Evolutionary conservation across 768 basidiomycete genomes (phyloP).

Genomic region (Suillus lakei): DNA sequence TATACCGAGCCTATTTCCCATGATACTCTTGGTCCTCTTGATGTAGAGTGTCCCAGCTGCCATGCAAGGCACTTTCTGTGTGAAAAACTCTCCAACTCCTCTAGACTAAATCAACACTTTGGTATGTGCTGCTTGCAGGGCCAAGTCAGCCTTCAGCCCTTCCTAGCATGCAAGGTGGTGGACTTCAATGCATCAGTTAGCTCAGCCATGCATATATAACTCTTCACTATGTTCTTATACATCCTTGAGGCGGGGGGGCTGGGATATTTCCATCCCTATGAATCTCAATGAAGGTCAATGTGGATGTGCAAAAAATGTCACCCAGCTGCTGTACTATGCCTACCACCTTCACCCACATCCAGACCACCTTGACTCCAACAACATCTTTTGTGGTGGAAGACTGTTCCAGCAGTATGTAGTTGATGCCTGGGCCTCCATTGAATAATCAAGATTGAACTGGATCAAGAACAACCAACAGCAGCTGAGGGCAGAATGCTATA

Average conservation of each 20-base stretch:
- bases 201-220: conserved; percentile 39
- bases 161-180: conserved; percentile 25
- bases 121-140: conserved; percentile 34
- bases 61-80: conserved; percentile 22
- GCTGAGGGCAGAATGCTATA: no score
- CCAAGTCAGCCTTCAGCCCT: conserved; percentile 23
- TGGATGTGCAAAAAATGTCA: conserved; percentile 25
- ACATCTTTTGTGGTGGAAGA: no score
- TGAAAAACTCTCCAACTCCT: conserved; percentile 16
- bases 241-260: conserved; percentile 47
- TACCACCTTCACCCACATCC: no score
- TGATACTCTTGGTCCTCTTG: conserved; percentile 13
- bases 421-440: no score
- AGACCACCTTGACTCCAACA: no score
- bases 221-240: conserved; percentile 50
- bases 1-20: conserved; percentile 17
- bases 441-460: no score
- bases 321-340: conserved; percentile 33
- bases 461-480: no score
- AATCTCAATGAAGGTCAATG: not conserved
- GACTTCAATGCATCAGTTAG: conserved; percentile 36
- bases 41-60: conserved; percentile 19
- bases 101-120: conserved; percentile 15
- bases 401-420: no score
- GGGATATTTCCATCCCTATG: conserved; percentile 32